phyloP scores from a whole-genome alignment of 2,329 filamentous ascomycete genomes.

The Escovopsis sp. region DNA sequence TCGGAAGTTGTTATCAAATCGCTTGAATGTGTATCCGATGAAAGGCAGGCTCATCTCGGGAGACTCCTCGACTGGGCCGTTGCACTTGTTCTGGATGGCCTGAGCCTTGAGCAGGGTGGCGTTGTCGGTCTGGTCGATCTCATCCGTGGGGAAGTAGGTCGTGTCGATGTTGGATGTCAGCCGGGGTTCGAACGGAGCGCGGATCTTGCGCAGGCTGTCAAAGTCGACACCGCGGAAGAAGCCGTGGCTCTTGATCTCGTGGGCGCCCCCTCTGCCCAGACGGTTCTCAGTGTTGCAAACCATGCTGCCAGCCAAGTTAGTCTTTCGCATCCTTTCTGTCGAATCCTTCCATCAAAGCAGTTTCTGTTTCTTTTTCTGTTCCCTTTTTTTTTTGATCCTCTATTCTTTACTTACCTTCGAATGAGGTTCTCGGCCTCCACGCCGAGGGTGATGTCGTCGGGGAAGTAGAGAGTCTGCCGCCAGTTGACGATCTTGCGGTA shows the following conservation, averaged over 20 bases:
- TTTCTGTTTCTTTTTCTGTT: too few relatives aligned
- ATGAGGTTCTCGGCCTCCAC: constrained; percentile 85
- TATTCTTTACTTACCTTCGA: constrained; percentile 49
- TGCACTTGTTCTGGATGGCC: constrained; percentile 52
- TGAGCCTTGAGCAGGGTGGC: constrained; percentile 76
- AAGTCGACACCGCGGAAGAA: constrained; percentile 98
- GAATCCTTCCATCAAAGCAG: too few relatives aligned
- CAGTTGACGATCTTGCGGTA: constrained; percentile 99
- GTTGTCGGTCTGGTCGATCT: constrained; percentile 94
- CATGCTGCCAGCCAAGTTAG: constrained; percentile 40
- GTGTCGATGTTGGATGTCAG: constrained; percentile 89
- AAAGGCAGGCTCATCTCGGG: constrained; percentile 90
- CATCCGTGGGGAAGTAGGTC: constrained; percentile 96
- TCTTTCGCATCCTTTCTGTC: neutral
- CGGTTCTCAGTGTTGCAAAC: constrained; percentile 90
- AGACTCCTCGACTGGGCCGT: constrained; percentile 49
- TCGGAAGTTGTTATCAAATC: constrained; percentile 64
- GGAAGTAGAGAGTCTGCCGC: constrained; percentile 91
- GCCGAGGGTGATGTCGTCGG: constrained; percentile 81
- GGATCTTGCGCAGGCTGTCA: constrained; percentile 80
- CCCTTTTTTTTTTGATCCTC: too few relatives aligned
- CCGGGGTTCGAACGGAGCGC: constrained; percentile 90
- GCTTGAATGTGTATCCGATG: constrained; percentile 63
- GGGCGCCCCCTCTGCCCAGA: constrained; percentile 70
- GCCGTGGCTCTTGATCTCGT: constrained; percentile 82